Evolutionary conservation across 805 yeast species (phyloP), one percentile per base, ranked within the genome.

Genomic region (Cyberlindnera subsufficiens): DNA sequence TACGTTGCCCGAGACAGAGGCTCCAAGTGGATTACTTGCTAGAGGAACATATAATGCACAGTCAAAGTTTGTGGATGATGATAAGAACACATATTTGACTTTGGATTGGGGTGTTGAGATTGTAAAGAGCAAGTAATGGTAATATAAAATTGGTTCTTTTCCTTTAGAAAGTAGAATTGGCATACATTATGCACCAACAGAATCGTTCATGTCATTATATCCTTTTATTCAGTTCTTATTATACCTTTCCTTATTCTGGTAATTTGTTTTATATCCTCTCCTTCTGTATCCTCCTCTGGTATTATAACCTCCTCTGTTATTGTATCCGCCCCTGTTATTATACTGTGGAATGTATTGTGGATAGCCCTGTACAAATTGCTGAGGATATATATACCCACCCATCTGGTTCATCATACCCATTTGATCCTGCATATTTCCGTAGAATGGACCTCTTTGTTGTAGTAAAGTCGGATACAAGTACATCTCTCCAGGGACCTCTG

Each of bases 91-190:
- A 40, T 95, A 88, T 62, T 71, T 86, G 61, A 71, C 77, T 30
- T 69, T 87, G 53, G 85, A 91, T 37, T 90, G 96, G 96, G 77
- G 82, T 47, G 87, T 89, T 55, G 82, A 83, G 54, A 86, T 89
- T 46, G 78, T 82, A 37, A 89, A 87, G 52, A 75, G 71, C 51
- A 62, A 53, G 51, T 51, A 30, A 6, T n/a, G 8, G 32, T 30
- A n/a, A 30, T 30, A 30, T n/a, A 30, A 10, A 30, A 14, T 30
- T n/a, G 15, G 9, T 11, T n/a, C 16, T 30, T 30, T n/a, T 5
- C 15, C 17, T 15, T 5, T 11, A 22, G 10, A 11, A 10, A 22
- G 27, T 22, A 22, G 27, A 22, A 22, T 22, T 4, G 11, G 10
- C 10, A 22, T 22, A 16, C 16, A 13, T 32, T 13, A 16, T n/a